Evolutionary conservation across 306 rosid genomes (phyloP).

Genomic region (Vigna unguiculata): DNA sequence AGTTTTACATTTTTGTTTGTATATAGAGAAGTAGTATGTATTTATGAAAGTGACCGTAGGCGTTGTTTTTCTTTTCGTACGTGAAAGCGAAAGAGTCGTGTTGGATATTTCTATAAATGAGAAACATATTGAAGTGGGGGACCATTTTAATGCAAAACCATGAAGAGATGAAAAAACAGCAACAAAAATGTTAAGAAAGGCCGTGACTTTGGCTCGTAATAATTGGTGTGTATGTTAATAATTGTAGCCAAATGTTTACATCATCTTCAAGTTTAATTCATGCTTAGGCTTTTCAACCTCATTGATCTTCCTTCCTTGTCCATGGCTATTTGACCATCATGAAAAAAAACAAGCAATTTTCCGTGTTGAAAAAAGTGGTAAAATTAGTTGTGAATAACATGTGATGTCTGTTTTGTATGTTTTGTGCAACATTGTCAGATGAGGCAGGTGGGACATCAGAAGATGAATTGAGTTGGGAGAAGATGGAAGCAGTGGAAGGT

Average conservation of each 20-base stretch:
- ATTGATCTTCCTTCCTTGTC: background rate
- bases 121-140: constrained; percentile 40
- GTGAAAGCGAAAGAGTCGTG: constrained; percentile 32
- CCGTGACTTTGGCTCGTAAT: constrained; percentile 12
- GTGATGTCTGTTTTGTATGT: background rate
- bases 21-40: background rate
- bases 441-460: constrained; percentile 55
- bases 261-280: background rate
- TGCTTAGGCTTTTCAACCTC: background rate
- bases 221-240: constrained; percentile 23
- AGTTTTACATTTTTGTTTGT: constrained; percentile 29
- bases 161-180: background rate
- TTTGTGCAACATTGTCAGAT: constrained; percentile 33
- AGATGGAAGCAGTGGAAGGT: constrained; percentile 52
- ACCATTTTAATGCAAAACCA: constrained; percentile 39
- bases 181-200: background rate
- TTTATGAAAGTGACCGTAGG: constrained; percentile 21
- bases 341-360: background rate
- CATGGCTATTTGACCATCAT: background rate
- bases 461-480: constrained; percentile 54
- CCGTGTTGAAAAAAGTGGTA: background rate
- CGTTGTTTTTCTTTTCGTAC: constrained; percentile 35
- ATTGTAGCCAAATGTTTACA: background rate
- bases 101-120: constrained; percentile 37
- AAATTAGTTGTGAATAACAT: too few relatives aligned